Evolutionary conservation across 208 protist genomes (phyloP).

Genomic region (Leishmania turanica): DNA sequence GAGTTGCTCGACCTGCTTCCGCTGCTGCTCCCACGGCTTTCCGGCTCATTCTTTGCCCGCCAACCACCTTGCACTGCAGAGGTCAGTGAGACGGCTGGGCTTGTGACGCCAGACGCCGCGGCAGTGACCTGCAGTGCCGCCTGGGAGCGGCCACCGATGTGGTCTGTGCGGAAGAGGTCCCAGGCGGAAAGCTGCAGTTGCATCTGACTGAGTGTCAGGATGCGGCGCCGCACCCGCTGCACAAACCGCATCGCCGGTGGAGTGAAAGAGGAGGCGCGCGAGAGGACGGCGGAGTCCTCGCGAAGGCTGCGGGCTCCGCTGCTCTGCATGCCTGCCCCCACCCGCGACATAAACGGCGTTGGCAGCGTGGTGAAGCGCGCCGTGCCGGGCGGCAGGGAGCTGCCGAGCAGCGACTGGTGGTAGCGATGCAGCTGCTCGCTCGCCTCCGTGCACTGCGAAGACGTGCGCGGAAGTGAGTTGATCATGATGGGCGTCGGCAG

Average conservation of each 20-base stretch:
- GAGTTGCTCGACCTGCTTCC: not conserved
- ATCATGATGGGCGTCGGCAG: slow-evolving; percentile 26
- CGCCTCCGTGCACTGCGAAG: slow-evolving; percentile 25
- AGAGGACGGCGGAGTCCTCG: slow-evolving; percentile 30
- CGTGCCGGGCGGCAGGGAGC: slow-evolving; percentile 9
- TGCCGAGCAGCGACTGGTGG: slow-evolving; percentile 9
- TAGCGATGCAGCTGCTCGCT: slow-evolving; percentile 19
- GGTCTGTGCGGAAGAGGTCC: slow-evolving; percentile 19
- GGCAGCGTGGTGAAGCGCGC: slow-evolving; percentile 27
- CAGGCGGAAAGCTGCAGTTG: slow-evolving; percentile 18
- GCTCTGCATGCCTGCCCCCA: not conserved
- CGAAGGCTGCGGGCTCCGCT: slow-evolving; percentile 24
- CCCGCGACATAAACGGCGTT: slow-evolving; percentile 23
- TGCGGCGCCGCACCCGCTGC: slow-evolving; percentile 30
- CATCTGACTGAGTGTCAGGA: not conserved
- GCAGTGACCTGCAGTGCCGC: not conserved
- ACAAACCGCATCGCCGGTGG: slow-evolving; percentile 16
- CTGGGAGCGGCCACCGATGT: not conserved
- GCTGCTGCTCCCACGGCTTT: not conserved
- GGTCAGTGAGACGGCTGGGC: not conserved
- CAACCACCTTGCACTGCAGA: not conserved
- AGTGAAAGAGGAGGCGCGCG: slow-evolving; percentile 25
- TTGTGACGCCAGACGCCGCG: not conserved
- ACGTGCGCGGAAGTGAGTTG: slow-evolving; percentile 13
- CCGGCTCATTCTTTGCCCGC: not conserved